These are phyloP conservation scores for Mycosphaerella sp. DNA, from an alignment of 2,329 filamentous ascomycete species.

Conservation along the genomic window DNA sequence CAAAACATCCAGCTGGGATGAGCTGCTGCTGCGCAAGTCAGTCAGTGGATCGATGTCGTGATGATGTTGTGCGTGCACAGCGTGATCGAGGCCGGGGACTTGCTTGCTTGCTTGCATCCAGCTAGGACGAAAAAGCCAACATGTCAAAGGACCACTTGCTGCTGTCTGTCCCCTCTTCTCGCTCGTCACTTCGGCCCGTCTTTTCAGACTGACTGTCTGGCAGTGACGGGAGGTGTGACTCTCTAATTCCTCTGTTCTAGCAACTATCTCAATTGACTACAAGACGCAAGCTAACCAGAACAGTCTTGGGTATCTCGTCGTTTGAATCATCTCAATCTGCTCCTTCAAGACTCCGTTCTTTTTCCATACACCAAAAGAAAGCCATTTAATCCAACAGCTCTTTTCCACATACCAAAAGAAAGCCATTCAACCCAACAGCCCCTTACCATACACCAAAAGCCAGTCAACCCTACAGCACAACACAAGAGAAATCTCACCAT, in stretches of 20 bases:
- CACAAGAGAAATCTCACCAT: not conserved
- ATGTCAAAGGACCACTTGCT: not conserved
- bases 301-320: not conserved
- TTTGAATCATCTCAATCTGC: not conserved
- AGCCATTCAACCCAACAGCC: no score
- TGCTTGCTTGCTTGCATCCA: not conserved
- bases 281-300: not conserved
- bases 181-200: no score
- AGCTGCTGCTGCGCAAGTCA: not conserved
- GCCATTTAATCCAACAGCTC: no score
- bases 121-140: no score
- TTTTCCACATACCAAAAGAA: not conserved
- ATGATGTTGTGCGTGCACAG: not conserved
- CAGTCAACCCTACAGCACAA: not conserved
- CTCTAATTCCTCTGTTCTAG: no score
- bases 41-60: conserved; percentile 2
- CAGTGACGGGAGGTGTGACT: not conserved
- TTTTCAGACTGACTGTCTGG: not conserved
- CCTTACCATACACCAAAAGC: not conserved
- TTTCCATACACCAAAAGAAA: not conserved
- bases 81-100: conserved; percentile 10
- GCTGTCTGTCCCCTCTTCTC: not conserved
- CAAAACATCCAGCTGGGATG: not conserved
- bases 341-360: not conserved
- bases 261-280: not conserved